Evolutionary conservation across 192 early-diverging fungal genomes (phyloP), one percentile per base, ranked within the genome.

Genomic region (Backusella macrospora): DNA sequence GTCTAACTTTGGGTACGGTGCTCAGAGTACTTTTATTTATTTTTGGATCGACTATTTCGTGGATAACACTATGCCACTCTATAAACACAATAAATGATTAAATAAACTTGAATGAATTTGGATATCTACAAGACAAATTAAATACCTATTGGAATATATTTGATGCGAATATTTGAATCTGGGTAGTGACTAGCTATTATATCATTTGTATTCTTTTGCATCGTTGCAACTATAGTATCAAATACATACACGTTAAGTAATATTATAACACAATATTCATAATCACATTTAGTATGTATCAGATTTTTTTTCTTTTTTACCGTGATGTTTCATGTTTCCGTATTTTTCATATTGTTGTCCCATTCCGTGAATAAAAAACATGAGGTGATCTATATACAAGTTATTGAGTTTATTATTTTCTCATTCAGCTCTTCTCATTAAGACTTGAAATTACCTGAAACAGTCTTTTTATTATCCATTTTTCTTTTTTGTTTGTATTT

Each of bases 331-430:
- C 39, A 83, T 76, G 68, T 83, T 83, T 26, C 84, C 84, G 44
- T 70, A 80, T 42, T 83, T 76, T 39, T 85, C 84, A n/a, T 81
- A 70, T 42, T 85, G 84, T 34, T 83, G 80, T 14, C 84, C 84
- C 84, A 85, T 85, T 13, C 84, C 84, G 38, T 85, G 84, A n/a
- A 85, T 81, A 37, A 85, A 81, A 76, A 85, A 83, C 70, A 85
- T 69, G 39, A 85, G 75, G 73, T 83, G 82, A 69, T 85, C 76
- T 77, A 59, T 59, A 49, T 18, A 49, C 18, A 18, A 9, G n/a
- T 8, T 52, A 9, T 43, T 43, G 10, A 8, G 9, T 16, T 59
- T 59, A 23, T 23, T 59, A 14, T 23, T 26, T 59, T 59, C 52
- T 23, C 12, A 26, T n/a, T 52, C 10, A 6, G 0, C 5, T 10